These are phyloP conservation scores for Trichoderma sp. DNA, from an alignment of 2,329 filamentous ascomycete species.

Conservation along the genomic window DNA sequence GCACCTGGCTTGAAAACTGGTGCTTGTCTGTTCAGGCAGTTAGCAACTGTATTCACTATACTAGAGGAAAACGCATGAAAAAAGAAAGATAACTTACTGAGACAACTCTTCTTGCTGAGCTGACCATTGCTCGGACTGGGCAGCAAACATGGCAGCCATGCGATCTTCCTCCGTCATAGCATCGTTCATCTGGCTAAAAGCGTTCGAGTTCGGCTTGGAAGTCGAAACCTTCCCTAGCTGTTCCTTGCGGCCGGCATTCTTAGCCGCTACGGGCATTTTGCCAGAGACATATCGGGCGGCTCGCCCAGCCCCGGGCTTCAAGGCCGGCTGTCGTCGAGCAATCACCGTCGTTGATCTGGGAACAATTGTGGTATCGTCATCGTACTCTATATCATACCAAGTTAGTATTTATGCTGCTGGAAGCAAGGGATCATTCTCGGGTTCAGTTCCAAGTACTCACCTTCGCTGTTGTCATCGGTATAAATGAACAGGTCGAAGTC, in stretches of 20 bases:
- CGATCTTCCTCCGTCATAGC: constrained; percentile 92
- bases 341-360: constrained; percentile 92
- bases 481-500: constrained; percentile 97
- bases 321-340: constrained; percentile 80
- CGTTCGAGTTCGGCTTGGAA: constrained; percentile 58
- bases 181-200: constrained; percentile 67
- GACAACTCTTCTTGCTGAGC: constrained; percentile 93
- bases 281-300: constrained; percentile 95
- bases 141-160: constrained; percentile 87
- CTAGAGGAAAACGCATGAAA: background rate
- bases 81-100: constrained; percentile 54
- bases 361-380: constrained; percentile 97
- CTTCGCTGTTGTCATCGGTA: constrained; percentile 87
- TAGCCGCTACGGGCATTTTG: constrained; percentile 88
- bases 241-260: constrained; percentile 72
- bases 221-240: constrained; percentile 59
- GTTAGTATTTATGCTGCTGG: constrained; percentile 34
- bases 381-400: constrained; percentile 67
- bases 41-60: constrained; percentile 30
- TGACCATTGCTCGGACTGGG: constrained; percentile 88
- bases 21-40: constrained; percentile 54
- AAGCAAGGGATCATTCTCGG: background rate
- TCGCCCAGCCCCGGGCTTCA: constrained; percentile 81
- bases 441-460: constrained; percentile 53
- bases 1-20: constrained; percentile 60